Evolutionary conservation across 2,329 filamentous ascomycete species (phyloP), one percentile per base, ranked within the genome.

Genomic region (Truncatella angustata): DNA sequence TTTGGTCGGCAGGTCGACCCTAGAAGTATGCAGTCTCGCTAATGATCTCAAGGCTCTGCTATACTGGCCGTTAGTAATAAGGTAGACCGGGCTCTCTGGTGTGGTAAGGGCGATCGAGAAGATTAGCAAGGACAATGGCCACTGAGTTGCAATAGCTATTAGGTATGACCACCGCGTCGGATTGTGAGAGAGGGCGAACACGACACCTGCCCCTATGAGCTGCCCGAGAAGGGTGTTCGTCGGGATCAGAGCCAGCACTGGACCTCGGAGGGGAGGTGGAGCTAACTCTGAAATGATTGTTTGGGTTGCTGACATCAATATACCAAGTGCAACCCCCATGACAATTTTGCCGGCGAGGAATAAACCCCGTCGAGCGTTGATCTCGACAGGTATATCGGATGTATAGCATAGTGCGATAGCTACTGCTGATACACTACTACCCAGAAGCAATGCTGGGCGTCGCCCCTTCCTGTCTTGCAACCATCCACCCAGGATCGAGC

Each of bases 241-340:
- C 4, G 77, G 76, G 48, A 79, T 73, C 40, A 79, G 68, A 1
- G 76, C 74, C 59, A 80, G 70, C 3, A 73, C 67, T 0, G 76
- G 71, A 2, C 74, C 77, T 32, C 77, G 68, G 6, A 80, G 66
- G 3, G 63, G 65, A 0, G 71, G 66, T 0, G 77, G 76, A 1
- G 75, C 61, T n/a, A 77, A 72, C 55, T 80, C 77, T 12, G 76
- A 78, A 57, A 78, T 70, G 63, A 78, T 79, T 0, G 76, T 79
- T 52, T 74, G 67, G 4, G 68, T 66, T 6, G 70, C 69, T 34
- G 70, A 66, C 62, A 73, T 72, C 49, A 76, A 65, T 43, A 73
- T 69, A 11, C 77, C 76, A 34, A 77, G 70, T 2, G 72, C 66
- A 43, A 70, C 60, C 7, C 77, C 75, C 50, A 77, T 72, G 16